These are phyloP conservation scores for Venturia effusa DNA, from an alignment of 2,329 filamentous ascomycete species.

Conservation along the genomic window DNA sequence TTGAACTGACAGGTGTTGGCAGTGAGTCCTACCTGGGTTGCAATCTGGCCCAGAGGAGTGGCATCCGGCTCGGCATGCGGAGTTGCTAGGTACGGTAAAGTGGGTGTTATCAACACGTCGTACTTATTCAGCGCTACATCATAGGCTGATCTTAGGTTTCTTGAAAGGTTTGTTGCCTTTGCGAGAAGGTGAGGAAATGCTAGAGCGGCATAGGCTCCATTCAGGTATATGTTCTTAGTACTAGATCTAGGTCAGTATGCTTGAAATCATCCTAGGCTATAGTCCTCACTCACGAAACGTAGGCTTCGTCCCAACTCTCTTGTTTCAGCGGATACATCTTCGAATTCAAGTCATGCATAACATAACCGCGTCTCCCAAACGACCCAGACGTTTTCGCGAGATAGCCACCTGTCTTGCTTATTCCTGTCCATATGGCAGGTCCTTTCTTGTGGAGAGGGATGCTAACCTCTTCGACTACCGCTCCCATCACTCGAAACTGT, in stretches of 20 bases:
- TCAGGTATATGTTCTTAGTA: constrained; percentile 45
- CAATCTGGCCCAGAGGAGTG: constrained; percentile 35
- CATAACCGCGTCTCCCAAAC: constrained; percentile 37
- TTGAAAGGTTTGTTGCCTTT: constrained; percentile 39
- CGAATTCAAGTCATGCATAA: constrained; percentile 40
- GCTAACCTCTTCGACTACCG: constrained; percentile 39
- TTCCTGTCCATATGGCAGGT: constrained; percentile 39
- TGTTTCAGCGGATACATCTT: constrained; percentile 37
- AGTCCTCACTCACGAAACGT: constrained; percentile 23
- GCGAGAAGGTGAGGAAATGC: constrained; percentile 36
- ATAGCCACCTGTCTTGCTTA: constrained; percentile 31
- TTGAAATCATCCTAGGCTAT: no score
- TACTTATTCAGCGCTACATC: constrained; percentile 29
- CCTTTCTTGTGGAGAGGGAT: constrained; percentile 39
- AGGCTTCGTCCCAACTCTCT: constrained; percentile 40
- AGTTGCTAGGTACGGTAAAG: constrained; percentile 37
- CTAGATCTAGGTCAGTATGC: constrained; percentile 17
- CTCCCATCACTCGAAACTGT: constrained; percentile 36
- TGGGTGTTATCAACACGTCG: constrained; percentile 40
- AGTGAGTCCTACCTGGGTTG: constrained; percentile 42
- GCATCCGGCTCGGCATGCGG: constrained; percentile 30
- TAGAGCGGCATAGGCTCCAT: constrained; percentile 37
- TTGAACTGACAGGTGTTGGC: constrained; percentile 49
- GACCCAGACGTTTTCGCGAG: constrained; percentile 30
- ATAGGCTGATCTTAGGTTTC: constrained; percentile 37